These are phyloP conservation scores for Neurospora sp. DNA, from an alignment of 2,329 filamentous ascomycete genomes.

Conservation along the genomic window DNA sequence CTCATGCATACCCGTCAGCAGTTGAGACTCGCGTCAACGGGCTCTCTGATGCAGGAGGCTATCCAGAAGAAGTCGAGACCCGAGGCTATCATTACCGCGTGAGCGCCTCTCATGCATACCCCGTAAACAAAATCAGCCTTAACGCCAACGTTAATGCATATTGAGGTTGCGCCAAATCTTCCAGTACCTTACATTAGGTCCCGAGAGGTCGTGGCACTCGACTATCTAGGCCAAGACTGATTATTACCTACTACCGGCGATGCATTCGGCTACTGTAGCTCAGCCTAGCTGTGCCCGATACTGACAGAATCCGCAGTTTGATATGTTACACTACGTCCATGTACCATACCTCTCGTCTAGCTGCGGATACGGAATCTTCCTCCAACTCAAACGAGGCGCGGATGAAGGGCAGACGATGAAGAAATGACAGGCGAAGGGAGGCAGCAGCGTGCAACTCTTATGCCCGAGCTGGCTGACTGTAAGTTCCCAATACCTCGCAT, in stretches of 20 bases:
- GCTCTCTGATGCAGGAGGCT: background rate
- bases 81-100: background rate
- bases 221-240: background rate
- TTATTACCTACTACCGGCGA: background rate
- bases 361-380: background rate
- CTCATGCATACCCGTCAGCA: background rate
- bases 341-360: background rate
- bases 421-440: background rate
- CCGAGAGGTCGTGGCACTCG: background rate
- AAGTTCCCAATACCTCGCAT: background rate
- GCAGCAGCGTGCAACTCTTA: background rate
- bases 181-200: background rate
- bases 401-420: background rate
- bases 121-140: background rate
- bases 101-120: background rate
- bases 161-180: background rate
- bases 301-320: background rate
- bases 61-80: background rate
- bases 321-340: background rate
- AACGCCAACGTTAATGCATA: background rate
- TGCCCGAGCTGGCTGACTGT: background rate
- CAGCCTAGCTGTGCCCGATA: background rate
- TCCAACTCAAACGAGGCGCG: background rate
- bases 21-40: background rate
- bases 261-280: background rate